Percentiles rank a stretch among this genome's conserved stretches.
These are phyloP conservation scores for Ceraceosorus bombacis DNA, from an alignment of 1,284 basidiomycete genomes.

Conservation along the genomic window DNA sequence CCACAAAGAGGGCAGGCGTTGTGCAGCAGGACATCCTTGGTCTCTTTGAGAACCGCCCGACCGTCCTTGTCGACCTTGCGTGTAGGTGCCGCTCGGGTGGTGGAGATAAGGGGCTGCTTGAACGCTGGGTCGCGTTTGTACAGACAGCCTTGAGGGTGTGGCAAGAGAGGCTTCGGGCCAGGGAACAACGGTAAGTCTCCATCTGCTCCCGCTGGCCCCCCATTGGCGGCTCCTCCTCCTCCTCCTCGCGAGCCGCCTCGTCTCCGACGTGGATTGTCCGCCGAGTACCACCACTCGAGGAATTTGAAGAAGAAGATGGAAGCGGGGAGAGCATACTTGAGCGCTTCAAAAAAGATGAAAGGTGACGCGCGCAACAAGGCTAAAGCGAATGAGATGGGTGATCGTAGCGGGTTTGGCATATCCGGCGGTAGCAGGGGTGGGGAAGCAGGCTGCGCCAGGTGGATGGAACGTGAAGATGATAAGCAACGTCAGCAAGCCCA, in stretches of 20 bases:
- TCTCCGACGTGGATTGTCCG: constrained; percentile 62
- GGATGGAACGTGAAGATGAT: background rate
- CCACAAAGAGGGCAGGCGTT: constrained; percentile 85
- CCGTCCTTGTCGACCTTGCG: constrained; percentile 48
- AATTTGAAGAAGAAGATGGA: constrained; percentile 96
- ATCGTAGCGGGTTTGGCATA: constrained; percentile 21
- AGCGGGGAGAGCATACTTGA: constrained; percentile 75
- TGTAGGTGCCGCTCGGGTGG: constrained; percentile 38
- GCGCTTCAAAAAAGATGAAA: constrained; percentile 41
- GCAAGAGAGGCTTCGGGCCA: constrained; percentile 17
- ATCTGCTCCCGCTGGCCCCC: constrained; percentile 7
- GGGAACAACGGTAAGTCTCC: constrained; percentile 4
- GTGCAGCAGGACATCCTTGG: constrained; percentile 44
- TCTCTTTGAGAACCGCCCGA: background rate
- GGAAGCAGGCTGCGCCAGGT: background rate
- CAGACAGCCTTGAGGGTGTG: constrained; percentile 17
- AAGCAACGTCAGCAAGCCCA: background rate
- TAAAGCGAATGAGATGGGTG: constrained; percentile 21
- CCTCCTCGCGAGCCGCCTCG: constrained; percentile 46
- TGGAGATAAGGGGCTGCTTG: constrained; percentile 17
- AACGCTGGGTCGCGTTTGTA: constrained; percentile 4
- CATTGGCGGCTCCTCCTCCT: constrained; percentile 40
- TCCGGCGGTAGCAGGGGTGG: constrained; percentile 20
- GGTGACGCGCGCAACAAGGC: constrained; percentile 19
- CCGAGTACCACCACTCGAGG: constrained; percentile 98